phyloP scores from a whole-genome alignment of 2,329 filamentous ascomycete species.

The Fusarium acutatum region DNA sequence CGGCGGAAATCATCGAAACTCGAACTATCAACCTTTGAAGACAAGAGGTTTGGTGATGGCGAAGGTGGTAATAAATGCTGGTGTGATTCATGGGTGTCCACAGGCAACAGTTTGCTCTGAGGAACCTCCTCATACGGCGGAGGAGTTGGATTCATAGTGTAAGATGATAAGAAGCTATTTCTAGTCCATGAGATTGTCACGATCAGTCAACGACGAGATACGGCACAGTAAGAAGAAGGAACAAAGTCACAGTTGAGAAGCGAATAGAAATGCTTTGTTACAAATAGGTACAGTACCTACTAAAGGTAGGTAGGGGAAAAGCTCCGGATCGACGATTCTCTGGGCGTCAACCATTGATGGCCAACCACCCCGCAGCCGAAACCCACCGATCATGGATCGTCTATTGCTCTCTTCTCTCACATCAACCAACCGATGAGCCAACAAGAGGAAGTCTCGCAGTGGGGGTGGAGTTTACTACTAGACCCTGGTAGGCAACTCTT shows the following conservation, averaged over 20 bases:
- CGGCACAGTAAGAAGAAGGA: slow-evolving; percentile 1
- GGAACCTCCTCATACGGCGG: slow-evolving; percentile 31
- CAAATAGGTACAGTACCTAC: slow-evolving; percentile 4
- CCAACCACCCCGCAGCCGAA: slow-evolving; percentile 32
- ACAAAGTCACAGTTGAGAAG: slow-evolving; percentile 3
- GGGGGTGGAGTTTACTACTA: slow-evolving; percentile 16
- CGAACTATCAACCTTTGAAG: slow-evolving; percentile 23
- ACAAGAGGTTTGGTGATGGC: slow-evolving; percentile 11
- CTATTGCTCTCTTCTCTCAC: slow-evolving; percentile 18
- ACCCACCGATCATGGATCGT: slow-evolving; percentile 31
- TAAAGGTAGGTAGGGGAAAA: slow-evolving; percentile 2
- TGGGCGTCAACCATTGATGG: slow-evolving; percentile 9
- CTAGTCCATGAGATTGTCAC: neutral
- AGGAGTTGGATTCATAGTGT: slow-evolving; percentile 27
- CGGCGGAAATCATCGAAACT: slow-evolving; percentile 35
- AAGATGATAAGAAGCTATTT: neutral
- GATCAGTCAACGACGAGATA: neutral
- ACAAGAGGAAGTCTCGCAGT: slow-evolving; percentile 17
- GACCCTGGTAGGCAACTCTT: slow-evolving; percentile 3
- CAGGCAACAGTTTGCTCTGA: slow-evolving; percentile 24
- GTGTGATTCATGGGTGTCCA: slow-evolving; percentile 12
- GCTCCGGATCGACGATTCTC: slow-evolving; percentile 14
- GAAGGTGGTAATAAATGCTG: slow-evolving; percentile 22
- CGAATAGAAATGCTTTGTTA: slow-evolving; percentile 6
- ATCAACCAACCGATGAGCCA: slow-evolving; percentile 9